phyloP scores from a whole-genome alignment of 768 basidiomycete genomes.

The Daedaleopsis sinensis region DNA sequence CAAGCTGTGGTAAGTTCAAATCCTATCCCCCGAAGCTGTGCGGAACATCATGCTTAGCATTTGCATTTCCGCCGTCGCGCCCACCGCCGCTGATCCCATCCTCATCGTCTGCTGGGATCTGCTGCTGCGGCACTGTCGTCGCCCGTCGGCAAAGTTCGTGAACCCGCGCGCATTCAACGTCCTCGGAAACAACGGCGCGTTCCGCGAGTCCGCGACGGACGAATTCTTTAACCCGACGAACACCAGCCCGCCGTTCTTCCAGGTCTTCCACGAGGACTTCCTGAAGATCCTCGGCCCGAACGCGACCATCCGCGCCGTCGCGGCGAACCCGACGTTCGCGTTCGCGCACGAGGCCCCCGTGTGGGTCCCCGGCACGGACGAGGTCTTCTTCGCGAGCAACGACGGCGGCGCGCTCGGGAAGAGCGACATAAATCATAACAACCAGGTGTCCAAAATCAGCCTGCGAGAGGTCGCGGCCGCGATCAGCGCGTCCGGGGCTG shows the following conservation, averaged over 20 bases:
- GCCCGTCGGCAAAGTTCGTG: conserved; percentile 42
- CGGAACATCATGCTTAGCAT: conserved; percentile 5
- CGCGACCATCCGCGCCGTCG: conserved; percentile 62
- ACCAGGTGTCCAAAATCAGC: conserved; percentile 62
- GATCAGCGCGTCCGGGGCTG: conserved; percentile 34
- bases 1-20: conserved; percentile 18
- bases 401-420: conserved; percentile 66
- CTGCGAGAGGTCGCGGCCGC: conserved; percentile 56
- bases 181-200: conserved; percentile 44
- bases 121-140: neutral
- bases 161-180: conserved; percentile 56
- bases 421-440: conserved; percentile 66
- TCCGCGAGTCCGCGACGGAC: conserved; percentile 34
- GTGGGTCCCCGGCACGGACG: conserved; percentile 66
- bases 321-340: conserved; percentile 61
- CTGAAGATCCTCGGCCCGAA: conserved; percentile 56
- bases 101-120: neutral
- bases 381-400: conserved; percentile 74
- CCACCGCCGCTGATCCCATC: neutral
- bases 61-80: neutral
- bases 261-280: conserved; percentile 57
- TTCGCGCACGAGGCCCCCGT: conserved; percentile 83
- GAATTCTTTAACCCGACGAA: conserved; percentile 64
- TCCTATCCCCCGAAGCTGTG: neutral
- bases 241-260: conserved; percentile 61